phyloP scores from a whole-genome alignment of 2,329 filamentous ascomycete genomes.

The Aspergillus terreus region DNA sequence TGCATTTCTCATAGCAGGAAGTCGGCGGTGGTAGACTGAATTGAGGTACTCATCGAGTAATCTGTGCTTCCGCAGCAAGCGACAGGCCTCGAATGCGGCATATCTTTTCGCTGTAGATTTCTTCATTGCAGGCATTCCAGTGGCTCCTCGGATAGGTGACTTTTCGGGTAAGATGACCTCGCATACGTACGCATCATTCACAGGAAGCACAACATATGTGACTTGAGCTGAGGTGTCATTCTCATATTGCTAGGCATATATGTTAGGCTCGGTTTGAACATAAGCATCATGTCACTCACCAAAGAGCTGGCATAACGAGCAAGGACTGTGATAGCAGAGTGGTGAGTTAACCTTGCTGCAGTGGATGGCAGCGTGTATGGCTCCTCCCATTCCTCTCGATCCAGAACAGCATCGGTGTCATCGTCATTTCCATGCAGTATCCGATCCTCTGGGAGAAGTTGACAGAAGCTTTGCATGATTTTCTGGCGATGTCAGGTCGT shows the following conservation, averaged over 20 bases:
- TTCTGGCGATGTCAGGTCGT: conserved; percentile 27
- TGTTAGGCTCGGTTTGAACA: neutral
- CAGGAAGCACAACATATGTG: conserved; percentile 58
- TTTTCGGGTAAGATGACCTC: conserved; percentile 74
- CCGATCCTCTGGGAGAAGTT: conserved; percentile 69
- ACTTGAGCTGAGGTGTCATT: conserved; percentile 47
- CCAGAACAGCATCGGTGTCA: conserved; percentile 54
- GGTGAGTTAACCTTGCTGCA: conserved; percentile 75
- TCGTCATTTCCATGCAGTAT: conserved; percentile 60
- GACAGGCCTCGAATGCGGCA: conserved; percentile 80
- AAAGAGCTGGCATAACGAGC: conserved; percentile 70
- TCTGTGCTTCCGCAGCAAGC: conserved; percentile 61
- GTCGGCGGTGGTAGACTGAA: conserved; percentile 65
- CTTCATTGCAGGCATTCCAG: conserved; percentile 60
- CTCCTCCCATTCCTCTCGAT: conserved; percentile 49
- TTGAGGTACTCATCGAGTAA: conserved; percentile 72
- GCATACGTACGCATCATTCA: conserved; percentile 63
- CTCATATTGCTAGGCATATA: conserved; percentile 39
- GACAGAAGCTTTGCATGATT: conserved; percentile 72
- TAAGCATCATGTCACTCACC: conserved; percentile 27
- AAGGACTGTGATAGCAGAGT: conserved; percentile 68
- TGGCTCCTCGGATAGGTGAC: conserved; percentile 65
- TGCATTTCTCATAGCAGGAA: conserved; percentile 84
- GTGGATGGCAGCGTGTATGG: conserved; percentile 61
- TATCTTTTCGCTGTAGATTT: conserved; percentile 83